These are phyloP conservation scores for Rhizopogon hawkerae DNA, from an alignment of 1,284 basidiomycete genomes.

Conservation along the genomic window DNA sequence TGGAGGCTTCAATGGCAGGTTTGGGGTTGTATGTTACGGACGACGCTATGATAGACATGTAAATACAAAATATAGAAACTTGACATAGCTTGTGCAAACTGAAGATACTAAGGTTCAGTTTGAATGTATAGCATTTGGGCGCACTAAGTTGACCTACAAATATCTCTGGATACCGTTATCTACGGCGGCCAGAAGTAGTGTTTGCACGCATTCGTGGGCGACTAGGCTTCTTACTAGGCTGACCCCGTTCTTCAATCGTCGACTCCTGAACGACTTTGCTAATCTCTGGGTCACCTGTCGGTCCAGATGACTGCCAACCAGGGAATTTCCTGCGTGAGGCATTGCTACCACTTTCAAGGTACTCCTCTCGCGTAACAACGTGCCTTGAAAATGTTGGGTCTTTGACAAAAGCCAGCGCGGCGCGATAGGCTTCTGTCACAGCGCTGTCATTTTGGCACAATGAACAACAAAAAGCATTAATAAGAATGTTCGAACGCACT, in stretches of 20 bases:
- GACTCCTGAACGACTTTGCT: constrained; percentile 12
- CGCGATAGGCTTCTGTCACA: constrained; percentile 63
- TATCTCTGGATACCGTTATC: background rate
- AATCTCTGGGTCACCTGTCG: constrained; percentile 17
- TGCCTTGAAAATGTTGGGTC: constrained; percentile 43
- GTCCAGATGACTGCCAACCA: constrained; percentile 31
- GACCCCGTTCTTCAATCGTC: constrained; percentile 19
- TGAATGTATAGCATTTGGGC: background rate
- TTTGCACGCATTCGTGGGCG: constrained; percentile 19
- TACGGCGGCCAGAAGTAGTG: constrained; percentile 8
- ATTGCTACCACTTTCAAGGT: constrained; percentile 70
- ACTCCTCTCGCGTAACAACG: constrained; percentile 70
- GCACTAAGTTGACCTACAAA: background rate
- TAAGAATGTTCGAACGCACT: constrained; percentile 43
- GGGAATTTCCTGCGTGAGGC: constrained; percentile 64
- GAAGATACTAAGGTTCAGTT: background rate
- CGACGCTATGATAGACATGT: background rate
- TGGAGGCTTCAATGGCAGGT: background rate
- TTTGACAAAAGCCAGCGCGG: constrained; percentile 54
- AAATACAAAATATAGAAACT: background rate
- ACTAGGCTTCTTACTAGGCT: constrained; percentile 23
- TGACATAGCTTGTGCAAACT: background rate
- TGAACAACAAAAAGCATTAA: constrained; percentile 7
- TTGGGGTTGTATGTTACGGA: background rate
- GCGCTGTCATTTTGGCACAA: constrained; percentile 40